Evolutionary conservation across 495 filamentous ascomycete species (phyloP).

Genomic region (Parathielavia appendiculata): DNA sequence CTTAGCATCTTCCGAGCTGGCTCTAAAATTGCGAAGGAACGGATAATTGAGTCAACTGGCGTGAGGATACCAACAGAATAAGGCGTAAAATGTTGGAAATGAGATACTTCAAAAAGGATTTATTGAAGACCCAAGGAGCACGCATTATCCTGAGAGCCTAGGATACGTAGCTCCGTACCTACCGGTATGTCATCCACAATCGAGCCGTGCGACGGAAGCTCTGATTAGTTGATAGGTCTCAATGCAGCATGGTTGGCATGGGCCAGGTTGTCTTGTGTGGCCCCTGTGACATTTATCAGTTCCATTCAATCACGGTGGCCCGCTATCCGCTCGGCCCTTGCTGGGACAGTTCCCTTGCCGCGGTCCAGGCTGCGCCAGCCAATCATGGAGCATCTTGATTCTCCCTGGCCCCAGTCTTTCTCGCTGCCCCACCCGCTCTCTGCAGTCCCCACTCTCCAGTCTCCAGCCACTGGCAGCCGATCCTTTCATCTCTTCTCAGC

Average conservation of each 20-base stretch:
- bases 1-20: slow-evolving; percentile 22
- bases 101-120: too few relatives aligned
- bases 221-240: slow-evolving; percentile 22
- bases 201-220: background rate
- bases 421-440: slow-evolving; percentile 21
- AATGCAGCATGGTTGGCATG: slow-evolving; percentile 14
- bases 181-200: slow-evolving; percentile 27
- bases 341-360: slow-evolving; percentile 27
- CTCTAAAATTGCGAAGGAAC: background rate
- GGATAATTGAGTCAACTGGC: fast-evolving
- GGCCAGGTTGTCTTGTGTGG: slow-evolving; percentile 20
- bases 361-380: slow-evolving; percentile 20
- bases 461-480: slow-evolving; percentile 8
- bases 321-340: slow-evolving; percentile 35
- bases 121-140: too few relatives aligned
- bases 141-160: too few relatives aligned
- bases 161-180: too few relatives aligned
- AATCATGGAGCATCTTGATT: slow-evolving; percentile 27
- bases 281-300: slow-evolving; percentile 7
- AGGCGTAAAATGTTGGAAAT: too few relatives aligned
- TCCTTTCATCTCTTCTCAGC: slow-evolving; percentile 14
- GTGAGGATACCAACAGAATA: background rate
- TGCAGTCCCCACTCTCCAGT: background rate
- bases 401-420: slow-evolving; percentile 11
- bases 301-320: slow-evolving; percentile 32